Evolutionary conservation across 2,329 filamentous ascomycete genomes (phyloP), one percentile per base, ranked within the genome.

Genomic region (Fusarium nisikadoi): DNA sequence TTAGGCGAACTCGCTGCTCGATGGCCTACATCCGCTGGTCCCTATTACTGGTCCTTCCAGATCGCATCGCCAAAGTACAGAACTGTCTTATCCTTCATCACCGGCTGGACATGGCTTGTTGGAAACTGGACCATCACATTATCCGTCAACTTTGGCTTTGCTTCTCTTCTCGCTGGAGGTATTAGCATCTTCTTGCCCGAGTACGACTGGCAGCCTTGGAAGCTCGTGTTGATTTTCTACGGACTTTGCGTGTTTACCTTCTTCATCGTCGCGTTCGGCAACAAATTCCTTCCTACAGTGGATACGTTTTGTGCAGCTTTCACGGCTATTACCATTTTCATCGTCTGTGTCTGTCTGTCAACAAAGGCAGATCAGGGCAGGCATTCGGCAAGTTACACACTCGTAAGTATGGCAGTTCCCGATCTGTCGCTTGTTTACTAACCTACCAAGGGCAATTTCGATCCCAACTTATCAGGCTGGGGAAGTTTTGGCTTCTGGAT

Each of bases 11-110:
- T 93, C 74, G 85, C 92, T 54, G 91, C 90, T 3, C 88, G 90
- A 19, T 93, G 88, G 76, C 86, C 85, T 0, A 87, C 85, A 6
- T 87, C 87, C 8, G 88, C 88, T 70, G 90, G 88, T 16, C 87
- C 91, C 77, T 94, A 94, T 74, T 91, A 94, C 80, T 94, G 92
- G 92, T 91, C 91, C 6, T 91, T 92, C 67, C 84, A 89, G 74
- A 86, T 94, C 72, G 86, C 88, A 47, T 89, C 89, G 79, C 86
- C 86, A 65, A 65, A 50, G 20, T 92, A 87, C 84, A 87, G 89
- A 41, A 89, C 89, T 0, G 81, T 90, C 20, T 86, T 93, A 20
- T 92, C 90, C 20, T 94, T 91, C 84, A 86, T 92, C 62, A 93
- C 91, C 2, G 92, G 92, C 35, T 94, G 92, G 91, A 91, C 91